Conservation (phyloP, 1,139 yeast genomes). For the Pichia norvegensis region DNA sequence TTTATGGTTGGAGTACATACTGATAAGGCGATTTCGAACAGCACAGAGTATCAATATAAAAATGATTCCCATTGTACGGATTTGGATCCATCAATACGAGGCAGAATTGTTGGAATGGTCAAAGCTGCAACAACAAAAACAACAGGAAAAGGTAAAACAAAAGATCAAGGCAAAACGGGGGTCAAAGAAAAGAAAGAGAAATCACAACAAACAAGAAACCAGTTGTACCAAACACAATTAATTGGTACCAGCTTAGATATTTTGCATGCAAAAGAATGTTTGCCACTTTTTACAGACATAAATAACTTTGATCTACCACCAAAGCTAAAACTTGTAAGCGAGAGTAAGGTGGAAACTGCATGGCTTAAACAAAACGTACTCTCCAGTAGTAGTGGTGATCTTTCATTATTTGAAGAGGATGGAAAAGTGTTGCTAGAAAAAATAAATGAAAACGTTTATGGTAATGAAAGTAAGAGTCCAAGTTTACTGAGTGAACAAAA, state of each 20-base stretch:
- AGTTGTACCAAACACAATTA: neutral
- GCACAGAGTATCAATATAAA: slow-evolving; percentile 5
- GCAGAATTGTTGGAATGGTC: neutral
- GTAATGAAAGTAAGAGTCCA: neutral
- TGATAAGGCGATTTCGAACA: slow-evolving; percentile 8
- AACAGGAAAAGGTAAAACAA: neutral
- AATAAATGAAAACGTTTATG: too few relatives aligned
- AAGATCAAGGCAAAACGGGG: neutral
- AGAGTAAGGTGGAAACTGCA: neutral
- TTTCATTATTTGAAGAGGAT: neutral
- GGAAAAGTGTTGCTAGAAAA: neutral
- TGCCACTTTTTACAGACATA: neutral
- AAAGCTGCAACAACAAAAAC: neutral
- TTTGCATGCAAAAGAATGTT: neutral
- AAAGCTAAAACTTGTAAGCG: neutral
- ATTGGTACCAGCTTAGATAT: neutral
- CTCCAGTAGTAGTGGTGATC: neutral
- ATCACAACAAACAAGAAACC: neutral
- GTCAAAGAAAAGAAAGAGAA: neutral
- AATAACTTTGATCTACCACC: neutral
- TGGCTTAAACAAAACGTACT: neutral
- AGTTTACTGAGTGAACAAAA: too few relatives aligned
- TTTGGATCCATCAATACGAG: slow-evolving; percentile 9
- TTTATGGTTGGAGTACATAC: slow-evolving; percentile 5
- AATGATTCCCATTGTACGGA: slow-evolving; percentile 6